Evolutionary conservation across 306 rosid genomes (phyloP).

Genomic region (Purshia tridentata): DNA sequence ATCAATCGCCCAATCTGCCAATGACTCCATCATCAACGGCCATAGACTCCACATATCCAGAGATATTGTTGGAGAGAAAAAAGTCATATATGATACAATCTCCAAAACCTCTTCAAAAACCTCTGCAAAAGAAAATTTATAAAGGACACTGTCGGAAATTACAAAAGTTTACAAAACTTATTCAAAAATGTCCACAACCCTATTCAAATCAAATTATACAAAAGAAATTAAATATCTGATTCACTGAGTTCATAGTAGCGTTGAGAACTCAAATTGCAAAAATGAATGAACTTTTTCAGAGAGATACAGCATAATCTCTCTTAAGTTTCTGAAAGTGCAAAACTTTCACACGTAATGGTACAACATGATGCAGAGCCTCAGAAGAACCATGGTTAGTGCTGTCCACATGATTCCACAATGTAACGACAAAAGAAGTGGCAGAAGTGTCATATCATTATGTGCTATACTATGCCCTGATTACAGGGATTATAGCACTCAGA

Average conservation of each 20-base stretch:
- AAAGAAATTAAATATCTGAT: no score
- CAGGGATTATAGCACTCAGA: no score
- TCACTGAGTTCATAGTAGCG: neutral
- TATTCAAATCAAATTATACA: no score
- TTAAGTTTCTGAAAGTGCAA: neutral
- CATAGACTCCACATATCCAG: conserved; percentile 97
- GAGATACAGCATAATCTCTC: neutral
- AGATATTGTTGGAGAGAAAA: conserved; percentile 90
- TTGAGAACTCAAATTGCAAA: neutral
- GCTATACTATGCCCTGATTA: no score
- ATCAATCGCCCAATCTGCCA: conserved; percentile 93
- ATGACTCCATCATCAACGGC: conserved; percentile 95
- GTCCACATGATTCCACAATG: no score
- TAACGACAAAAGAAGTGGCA: no score
- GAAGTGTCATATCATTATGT: no score
- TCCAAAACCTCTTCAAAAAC: conserved; percentile 98
- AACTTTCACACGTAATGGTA: no score
- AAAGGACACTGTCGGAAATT: neutral
- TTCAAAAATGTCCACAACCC: no score
- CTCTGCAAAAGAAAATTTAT: conserved; percentile 54
- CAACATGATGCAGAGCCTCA: neutral
- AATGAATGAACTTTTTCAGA: neutral
- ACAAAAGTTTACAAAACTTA: no score
- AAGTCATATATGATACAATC: conserved; percentile 92
- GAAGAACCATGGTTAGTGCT: neutral